These are phyloP conservation scores for Ogataea hybrid DNA, from an alignment of 1,139 yeast genomes.

Conservation along the genomic window DNA sequence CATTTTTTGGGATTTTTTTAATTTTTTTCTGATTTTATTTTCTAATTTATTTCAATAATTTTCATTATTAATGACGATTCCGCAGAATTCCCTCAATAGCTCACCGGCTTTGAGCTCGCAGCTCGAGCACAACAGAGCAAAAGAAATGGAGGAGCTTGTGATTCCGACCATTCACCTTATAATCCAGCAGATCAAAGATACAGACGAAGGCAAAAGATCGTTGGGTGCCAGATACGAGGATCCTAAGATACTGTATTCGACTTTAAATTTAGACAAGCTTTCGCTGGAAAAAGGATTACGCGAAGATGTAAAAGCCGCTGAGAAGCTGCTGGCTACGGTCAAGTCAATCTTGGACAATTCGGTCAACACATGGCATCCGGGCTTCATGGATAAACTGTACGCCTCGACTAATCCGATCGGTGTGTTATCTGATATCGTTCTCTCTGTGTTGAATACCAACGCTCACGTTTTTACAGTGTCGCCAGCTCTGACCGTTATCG, in stretches of 20 bases:
- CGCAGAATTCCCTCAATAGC: background rate
- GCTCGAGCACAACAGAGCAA: conserved; percentile 37
- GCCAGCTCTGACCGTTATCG: conserved; percentile 76
- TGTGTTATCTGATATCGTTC: conserved; percentile 65
- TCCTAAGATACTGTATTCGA: conserved; percentile 35
- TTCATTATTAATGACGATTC: conserved; percentile 6
- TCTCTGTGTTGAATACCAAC: conserved; percentile 75
- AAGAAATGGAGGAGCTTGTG: conserved; percentile 45
- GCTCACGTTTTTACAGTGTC: conserved; percentile 86
- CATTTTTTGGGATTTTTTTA: background rate
- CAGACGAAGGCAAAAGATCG: conserved; percentile 34
- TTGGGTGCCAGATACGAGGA: conserved; percentile 37
- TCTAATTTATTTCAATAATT: background rate
- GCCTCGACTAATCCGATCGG: conserved; percentile 88
- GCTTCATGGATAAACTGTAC: conserved; percentile 79
- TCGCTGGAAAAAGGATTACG: conserved; percentile 23
- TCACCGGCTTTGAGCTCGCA: conserved; percentile 3
- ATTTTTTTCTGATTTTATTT: background rate
- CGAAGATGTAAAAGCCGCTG: conserved; percentile 15
- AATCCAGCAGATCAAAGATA: conserved; percentile 38
- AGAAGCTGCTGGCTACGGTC: conserved; percentile 48
- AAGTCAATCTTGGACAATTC: conserved; percentile 64
- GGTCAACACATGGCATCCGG: conserved; percentile 85
- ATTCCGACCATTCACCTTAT: conserved; percentile 37
- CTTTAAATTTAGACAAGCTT: conserved; percentile 21